A percentile compares a stretch with the other conserved stretches of the same genome.
Evolutionary conservation across 148 eudicot species (phyloP).

Genomic region (Cornus florida): DNA sequence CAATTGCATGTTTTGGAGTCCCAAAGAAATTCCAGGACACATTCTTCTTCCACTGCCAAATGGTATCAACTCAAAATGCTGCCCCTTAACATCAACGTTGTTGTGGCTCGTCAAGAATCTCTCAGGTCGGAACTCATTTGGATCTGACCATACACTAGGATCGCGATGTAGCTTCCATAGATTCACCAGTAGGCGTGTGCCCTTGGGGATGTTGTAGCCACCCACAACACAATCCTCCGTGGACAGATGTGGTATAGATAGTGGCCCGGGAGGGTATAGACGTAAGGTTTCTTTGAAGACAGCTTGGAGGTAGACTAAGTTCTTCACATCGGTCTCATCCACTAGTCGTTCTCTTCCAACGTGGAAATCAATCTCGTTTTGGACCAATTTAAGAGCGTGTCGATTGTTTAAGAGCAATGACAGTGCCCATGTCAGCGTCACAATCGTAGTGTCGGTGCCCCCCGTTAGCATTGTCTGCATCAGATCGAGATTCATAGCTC

Average conservation of each 20-base stretch:
- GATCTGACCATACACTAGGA: background rate
- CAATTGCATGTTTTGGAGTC: background rate
- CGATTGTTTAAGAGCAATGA: slow-evolving; percentile 21
- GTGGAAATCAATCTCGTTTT: background rate
- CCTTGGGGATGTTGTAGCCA: slow-evolving; percentile 4
- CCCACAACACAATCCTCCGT: background rate
- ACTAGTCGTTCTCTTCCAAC: slow-evolving; percentile 11
- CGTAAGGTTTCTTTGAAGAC: slow-evolving; percentile 14
- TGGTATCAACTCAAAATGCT: slow-evolving; percentile 20
- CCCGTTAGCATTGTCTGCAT: slow-evolving; percentile 11
- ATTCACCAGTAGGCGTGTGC: slow-evolving; percentile 12
- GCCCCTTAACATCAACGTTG: slow-evolving; percentile 19
- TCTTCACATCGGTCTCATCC: slow-evolving; percentile 1
- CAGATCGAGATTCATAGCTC: no score
- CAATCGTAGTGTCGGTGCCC: background rate
- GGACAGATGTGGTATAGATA: background rate
- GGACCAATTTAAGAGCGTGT: background rate
- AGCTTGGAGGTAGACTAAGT: slow-evolving; percentile 13
- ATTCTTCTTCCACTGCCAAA: slow-evolving; percentile 27
- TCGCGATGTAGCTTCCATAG: slow-evolving; percentile 19
- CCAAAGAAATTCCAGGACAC: slow-evolving; percentile 21
- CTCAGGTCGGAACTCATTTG: slow-evolving; percentile 13
- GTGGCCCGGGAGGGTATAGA: background rate
- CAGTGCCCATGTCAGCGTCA: slow-evolving; percentile 7
- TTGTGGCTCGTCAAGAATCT: slow-evolving; percentile 19